Base-by-base conservation (phyloP, 2,329 filamentous ascomycete species). In the Capronia coronata region DNA sequence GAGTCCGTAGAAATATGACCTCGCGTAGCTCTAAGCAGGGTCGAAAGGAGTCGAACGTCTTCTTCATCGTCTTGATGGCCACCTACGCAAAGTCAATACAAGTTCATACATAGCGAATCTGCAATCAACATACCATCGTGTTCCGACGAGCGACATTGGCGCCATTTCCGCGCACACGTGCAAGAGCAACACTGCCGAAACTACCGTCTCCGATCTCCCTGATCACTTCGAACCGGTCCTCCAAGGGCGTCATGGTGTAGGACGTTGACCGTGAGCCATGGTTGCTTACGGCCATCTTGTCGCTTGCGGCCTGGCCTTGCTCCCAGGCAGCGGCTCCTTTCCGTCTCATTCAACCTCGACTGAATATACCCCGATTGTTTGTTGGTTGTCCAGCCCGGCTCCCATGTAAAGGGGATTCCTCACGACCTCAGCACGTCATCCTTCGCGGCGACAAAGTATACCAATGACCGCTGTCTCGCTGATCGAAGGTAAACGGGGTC, bases 61-160 rank as follows among this genome's bases (percentile, higher is more conserved):
- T 98, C 78, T 98, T 98, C 93, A 98, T 98, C 4, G 93, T 97
- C 73, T 98, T 98, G 72, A 98, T 96, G 37, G 93, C 93, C 63
- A 98, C 86, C 93, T 97, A 39, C 9, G 8, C 50, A 16, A 16
- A 30, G 29, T 61, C 61, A 59, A 49, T 23, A 30, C 8, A 25
- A 53, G 46, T 52, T 34, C 37, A 23, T 45, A 53, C 49, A n/a
- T n/a, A n/a, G 44, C 54, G 30, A 34, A 38, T 25, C 22, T 13
- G 11, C 30, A 22, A 29, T 11, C 43, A 57, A 75, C 83, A 76
- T 82, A 97, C 91, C 75, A 97, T 80, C 50, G 90, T 95, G 61
- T 91, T 91, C 67, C 90, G 80, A 60, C 89, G 85, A 63, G 91
- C 91, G 58, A 95, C 80, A 66, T 82, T 86, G 61, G 90, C 84